phyloP scores from a whole-genome alignment of 768 basidiomycete species.

The Rhizopogon vesiculosus region DNA sequence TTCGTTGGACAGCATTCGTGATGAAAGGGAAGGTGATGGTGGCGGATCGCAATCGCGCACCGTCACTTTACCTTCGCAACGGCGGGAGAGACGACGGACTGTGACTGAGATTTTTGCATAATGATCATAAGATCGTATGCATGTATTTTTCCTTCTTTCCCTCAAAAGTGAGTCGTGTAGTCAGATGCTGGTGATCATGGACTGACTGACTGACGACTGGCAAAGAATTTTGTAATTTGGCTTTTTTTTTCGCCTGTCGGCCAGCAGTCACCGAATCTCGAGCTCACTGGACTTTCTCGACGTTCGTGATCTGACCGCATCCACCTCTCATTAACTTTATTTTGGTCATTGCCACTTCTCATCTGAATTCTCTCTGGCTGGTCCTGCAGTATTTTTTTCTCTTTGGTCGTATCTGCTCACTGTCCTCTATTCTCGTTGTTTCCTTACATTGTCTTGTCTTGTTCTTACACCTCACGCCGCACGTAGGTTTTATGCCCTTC shows the following conservation, averaged over 20 bases:
- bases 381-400: background rate
- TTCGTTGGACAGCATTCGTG: too few relatives aligned
- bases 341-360: constrained; percentile 2
- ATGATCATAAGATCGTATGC: constrained; percentile 9
- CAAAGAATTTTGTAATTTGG: constrained; percentile 11
- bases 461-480: background rate
- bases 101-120: constrained; percentile 43
- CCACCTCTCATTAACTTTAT: constrained; percentile 26
- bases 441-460: constrained; percentile 16
- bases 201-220: background rate
- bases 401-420: constrained; percentile 9
- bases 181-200: background rate
- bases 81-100: constrained; percentile 43
- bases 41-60: constrained; percentile 39
- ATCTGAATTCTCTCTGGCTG: background rate
- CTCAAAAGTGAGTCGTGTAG: constrained; percentile 13
- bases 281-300: constrained; percentile 13
- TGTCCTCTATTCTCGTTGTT: constrained; percentile 10
- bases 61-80: constrained; percentile 24
- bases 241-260: constrained; percentile 12
- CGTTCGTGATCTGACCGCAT: background rate
- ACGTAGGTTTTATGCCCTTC: constrained; percentile 19
- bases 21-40: constrained; percentile 26
- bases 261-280: constrained; percentile 12
- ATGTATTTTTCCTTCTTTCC: constrained; percentile 1